Conservation (phyloP, 1,284 basidiomycete genomes). For the Mycosarcoma mackinlayi region DNA sequence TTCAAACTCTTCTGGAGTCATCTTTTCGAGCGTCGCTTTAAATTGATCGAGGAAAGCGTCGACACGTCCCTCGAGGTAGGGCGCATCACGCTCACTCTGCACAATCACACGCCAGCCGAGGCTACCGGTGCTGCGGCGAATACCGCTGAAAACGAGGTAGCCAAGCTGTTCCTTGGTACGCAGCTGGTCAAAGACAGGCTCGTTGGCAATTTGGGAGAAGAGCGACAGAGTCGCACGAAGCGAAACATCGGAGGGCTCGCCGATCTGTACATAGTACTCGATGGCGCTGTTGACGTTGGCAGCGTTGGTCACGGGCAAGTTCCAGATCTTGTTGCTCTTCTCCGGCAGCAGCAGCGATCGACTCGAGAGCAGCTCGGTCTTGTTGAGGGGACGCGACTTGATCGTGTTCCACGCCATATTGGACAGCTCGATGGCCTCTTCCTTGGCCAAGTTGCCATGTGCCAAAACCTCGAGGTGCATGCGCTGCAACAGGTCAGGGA, state of each 20-base stretch:
- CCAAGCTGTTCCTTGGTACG: constrained; percentile 98
- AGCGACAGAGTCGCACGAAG: constrained; percentile 59
- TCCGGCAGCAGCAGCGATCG: constrained; percentile 69
- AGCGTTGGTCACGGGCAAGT: constrained; percentile 80
- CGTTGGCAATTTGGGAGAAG: constrained; percentile 70
- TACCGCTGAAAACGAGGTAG: constrained; percentile 72
- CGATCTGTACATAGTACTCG: constrained; percentile 68
- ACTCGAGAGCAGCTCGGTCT: constrained; percentile 40
- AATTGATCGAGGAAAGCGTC: constrained; percentile 85
- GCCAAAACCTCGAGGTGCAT: constrained; percentile 82
- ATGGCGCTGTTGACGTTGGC: constrained; percentile 84
- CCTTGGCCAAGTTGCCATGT: constrained; percentile 84
- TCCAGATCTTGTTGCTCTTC: constrained; percentile 79
- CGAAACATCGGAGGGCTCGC: constrained; percentile 56
- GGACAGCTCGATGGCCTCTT: constrained; percentile 82
- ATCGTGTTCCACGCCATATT: constrained; percentile 80
- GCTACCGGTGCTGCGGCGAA: constrained; percentile 70
- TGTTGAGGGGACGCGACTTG: constrained; percentile 71
- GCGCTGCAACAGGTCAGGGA: constrained; percentile 75
- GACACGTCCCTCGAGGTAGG: constrained; percentile 87
- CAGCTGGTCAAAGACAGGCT: constrained; percentile 91
- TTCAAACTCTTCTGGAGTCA: constrained; percentile 60
- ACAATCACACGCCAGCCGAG: constrained; percentile 87
- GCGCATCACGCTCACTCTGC: constrained; percentile 86
- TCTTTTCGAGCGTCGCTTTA: constrained; percentile 69